Percentiles rank a stretch among this genome's conserved stretches.
Conservation (phyloP, 2,329 filamentous ascomycete genomes). For the Claviceps sp. region DNA sequence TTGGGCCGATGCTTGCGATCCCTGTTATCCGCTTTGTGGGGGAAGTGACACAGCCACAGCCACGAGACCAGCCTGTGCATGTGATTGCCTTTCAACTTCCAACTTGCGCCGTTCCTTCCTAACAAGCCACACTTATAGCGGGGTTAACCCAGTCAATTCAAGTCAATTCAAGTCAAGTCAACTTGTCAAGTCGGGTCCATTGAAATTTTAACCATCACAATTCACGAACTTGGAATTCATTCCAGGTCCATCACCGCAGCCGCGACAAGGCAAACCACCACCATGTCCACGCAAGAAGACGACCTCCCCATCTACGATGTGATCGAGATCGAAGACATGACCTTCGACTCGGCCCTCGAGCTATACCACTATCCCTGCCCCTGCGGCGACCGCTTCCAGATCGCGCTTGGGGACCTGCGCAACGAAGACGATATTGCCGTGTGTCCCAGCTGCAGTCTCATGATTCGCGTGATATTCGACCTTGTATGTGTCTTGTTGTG, state of each 20-base stretch:
- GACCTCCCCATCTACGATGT: constrained; percentile 76
- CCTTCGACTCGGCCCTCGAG: constrained; percentile 66
- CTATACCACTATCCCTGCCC: constrained; percentile 96
- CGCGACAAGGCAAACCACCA: constrained; percentile 9
- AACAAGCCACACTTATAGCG: neutral
- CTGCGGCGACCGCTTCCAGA: constrained; percentile 94
- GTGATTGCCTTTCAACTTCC: neutral
- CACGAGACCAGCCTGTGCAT: neutral
- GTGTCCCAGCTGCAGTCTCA: constrained; percentile 91
- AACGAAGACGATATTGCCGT: constrained; percentile 93
- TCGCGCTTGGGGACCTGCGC: constrained; percentile 66
- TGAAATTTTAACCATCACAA: too few species aligned
- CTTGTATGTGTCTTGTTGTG: constrained; percentile 37
- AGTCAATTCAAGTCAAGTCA: neutral
- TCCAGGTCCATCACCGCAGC: neutral
- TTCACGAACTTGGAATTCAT: too few species aligned
- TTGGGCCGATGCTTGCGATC: too few species aligned
- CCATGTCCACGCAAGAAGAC: constrained; percentile 40
- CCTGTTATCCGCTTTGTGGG: too few species aligned
- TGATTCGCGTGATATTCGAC: constrained; percentile 93
- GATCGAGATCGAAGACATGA: constrained; percentile 98
- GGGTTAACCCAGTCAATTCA: neutral
- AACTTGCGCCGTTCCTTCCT: neutral
- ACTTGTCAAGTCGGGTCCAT: neutral
- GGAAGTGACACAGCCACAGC: neutral